Percentiles rank a stretch among this genome's conserved stretches.
phyloP scores from a whole-genome alignment of 768 basidiomycete genomes.

The Fomitopsis pulvina region DNA sequence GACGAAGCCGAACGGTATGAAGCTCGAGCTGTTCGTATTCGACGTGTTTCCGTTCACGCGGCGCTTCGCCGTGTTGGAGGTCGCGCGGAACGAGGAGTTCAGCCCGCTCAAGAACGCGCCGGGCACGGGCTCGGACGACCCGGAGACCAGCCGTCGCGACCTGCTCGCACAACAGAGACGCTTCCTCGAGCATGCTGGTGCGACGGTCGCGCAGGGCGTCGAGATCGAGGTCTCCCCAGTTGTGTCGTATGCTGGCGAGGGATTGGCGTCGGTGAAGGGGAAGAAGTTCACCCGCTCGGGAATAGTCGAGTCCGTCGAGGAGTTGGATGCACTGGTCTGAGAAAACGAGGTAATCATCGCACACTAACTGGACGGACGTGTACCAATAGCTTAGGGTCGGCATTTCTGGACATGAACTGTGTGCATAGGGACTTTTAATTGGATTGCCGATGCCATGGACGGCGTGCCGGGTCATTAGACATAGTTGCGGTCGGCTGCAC shows the following conservation, averaged over 20 bases:
- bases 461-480: background rate
- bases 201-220: slow-evolving; percentile 58
- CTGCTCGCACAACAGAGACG: slow-evolving; percentile 81
- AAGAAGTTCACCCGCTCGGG: slow-evolving; percentile 75
- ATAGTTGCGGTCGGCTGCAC: background rate
- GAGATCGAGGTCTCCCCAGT: slow-evolving; percentile 90
- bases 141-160: slow-evolving; percentile 85
- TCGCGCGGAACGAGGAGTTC: slow-evolving; percentile 85
- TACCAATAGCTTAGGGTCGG: background rate
- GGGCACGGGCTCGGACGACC: slow-evolving; percentile 84
- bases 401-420: background rate
- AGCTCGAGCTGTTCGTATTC: slow-evolving; percentile 97
- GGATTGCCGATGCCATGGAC: background rate
- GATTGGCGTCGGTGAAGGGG: slow-evolving; percentile 71
- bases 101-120: slow-evolving; percentile 97
- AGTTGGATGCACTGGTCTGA: slow-evolving; percentile 64
- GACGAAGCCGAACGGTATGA: slow-evolving; percentile 93
- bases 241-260: slow-evolving; percentile 90
- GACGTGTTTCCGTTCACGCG: slow-evolving; percentile 95
- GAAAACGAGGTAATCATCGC: slow-evolving; percentile 7
- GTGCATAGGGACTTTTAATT: background rate
- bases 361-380: slow-evolving; percentile 1
- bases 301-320: slow-evolving; percentile 54
- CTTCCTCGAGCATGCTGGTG: slow-evolving; percentile 79
- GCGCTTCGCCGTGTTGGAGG: slow-evolving; percentile 82